These are phyloP conservation scores for Leptodermis oblonga DNA, from an alignment of 257 asterid genomes.

Conservation along the genomic window DNA sequence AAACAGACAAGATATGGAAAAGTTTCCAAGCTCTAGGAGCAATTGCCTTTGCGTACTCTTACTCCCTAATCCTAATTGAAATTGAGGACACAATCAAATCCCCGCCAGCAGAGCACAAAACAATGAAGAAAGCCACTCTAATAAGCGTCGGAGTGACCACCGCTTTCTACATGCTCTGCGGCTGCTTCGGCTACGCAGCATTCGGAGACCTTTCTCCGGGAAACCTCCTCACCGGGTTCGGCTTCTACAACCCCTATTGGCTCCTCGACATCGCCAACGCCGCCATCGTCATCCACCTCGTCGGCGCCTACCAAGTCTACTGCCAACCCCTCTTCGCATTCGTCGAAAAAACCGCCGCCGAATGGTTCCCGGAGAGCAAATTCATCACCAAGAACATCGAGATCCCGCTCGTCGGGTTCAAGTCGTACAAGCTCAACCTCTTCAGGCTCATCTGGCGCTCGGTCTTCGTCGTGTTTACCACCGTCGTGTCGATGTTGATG, in stretches of 20 bases:
- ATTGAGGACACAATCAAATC: constrained; percentile 80
- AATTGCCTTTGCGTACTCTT: constrained; percentile 84
- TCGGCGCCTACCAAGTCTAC: constrained; percentile 89
- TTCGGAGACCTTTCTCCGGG: constrained; percentile 86
- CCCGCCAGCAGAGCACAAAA: constrained; percentile 70
- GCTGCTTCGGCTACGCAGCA: constrained; percentile 89
- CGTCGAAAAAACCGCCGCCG: constrained; percentile 50
- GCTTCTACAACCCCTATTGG: constrained; percentile 87
- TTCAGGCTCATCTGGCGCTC: constrained; percentile 72
- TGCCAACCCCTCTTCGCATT: constrained; percentile 88
- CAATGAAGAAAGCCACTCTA: constrained; percentile 77
- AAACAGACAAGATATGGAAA: constrained; percentile 66
- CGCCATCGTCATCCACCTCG: constrained; percentile 70
- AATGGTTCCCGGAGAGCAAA: constrained; percentile 44
- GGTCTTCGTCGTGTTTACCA: constrained; percentile 56
- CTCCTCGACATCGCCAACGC: constrained; percentile 78
- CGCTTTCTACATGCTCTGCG: constrained; percentile 84
- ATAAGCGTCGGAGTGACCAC: constrained; percentile 69
- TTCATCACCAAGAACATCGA: constrained; percentile 41
- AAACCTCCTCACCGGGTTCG: constrained; percentile 82
- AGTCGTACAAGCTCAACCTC: constrained; percentile 38
- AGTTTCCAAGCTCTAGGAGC: constrained; percentile 81
- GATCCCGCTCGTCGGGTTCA: constrained; percentile 46
- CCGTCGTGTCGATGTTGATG: constrained; percentile 65
- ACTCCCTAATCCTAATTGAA: constrained; percentile 72